Conservation (phyloP, 2,329 filamentous ascomycete genomes). For the Aspergillus awamori region DNA sequence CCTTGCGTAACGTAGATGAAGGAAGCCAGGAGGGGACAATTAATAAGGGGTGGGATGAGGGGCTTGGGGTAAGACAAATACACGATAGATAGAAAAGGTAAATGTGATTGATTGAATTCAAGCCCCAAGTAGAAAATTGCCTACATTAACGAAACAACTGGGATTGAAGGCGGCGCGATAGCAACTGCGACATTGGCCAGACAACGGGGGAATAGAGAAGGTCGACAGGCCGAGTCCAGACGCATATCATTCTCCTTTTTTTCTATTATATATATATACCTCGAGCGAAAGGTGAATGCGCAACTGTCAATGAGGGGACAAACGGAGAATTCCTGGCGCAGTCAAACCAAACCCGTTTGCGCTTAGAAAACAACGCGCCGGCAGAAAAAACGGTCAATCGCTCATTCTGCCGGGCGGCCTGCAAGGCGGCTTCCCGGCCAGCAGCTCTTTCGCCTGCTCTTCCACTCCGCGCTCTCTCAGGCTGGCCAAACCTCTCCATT, state of each 20-base stretch:
- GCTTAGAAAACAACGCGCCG: background rate
- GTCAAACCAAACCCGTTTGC: background rate
- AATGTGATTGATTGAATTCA: background rate
- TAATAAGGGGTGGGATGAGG: background rate
- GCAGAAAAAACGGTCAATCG: background rate
- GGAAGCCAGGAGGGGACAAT: background rate
- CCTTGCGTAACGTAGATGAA: background rate
- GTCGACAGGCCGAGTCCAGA: no score
- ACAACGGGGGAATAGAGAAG: background rate
- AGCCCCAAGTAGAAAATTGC: background rate
- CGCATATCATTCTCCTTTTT: background rate
- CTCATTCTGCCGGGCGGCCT: conserved; percentile 35
- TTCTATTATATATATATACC: background rate
- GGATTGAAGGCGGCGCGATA: background rate
- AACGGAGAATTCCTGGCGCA: background rate
- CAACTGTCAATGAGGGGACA: background rate
- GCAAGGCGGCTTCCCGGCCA: conserved; percentile 6
- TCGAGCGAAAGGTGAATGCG: background rate
- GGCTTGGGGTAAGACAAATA: background rate
- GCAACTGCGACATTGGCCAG: background rate
- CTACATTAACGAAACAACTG: background rate
- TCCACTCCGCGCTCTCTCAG: conserved; percentile 11
- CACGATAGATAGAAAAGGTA: background rate
- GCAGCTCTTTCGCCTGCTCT: conserved; percentile 18
- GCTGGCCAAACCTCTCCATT: conserved; percentile 16